Conservation (phyloP, 2,329 filamentous ascomycete genomes). For the Pseudohalonectria lignicola region DNA sequence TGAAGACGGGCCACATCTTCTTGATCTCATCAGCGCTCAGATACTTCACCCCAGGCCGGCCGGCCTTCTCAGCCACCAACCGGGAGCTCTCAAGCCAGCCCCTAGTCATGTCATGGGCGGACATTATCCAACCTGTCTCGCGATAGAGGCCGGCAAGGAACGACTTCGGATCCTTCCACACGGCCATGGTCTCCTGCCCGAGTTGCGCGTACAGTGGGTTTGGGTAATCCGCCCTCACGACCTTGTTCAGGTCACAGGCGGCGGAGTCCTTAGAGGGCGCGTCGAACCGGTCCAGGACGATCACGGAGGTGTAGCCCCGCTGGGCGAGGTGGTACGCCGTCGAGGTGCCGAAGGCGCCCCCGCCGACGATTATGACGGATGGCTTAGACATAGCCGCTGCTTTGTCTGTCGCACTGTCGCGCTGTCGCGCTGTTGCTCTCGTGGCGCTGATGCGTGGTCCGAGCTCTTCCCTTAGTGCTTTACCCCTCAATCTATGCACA, state of each 20-base stretch:
- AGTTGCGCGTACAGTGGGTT: conserved; percentile 53
- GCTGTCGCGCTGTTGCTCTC: too few relatives aligned
- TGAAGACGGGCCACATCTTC: conserved; percentile 16
- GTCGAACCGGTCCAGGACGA: conserved; percentile 41
- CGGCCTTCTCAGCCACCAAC: conserved; percentile 11
- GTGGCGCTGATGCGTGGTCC: too few relatives aligned
- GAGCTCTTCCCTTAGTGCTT: too few relatives aligned
- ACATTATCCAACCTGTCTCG: conserved; percentile 19
- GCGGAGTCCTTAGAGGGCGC: conserved; percentile 41
- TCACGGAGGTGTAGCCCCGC: conserved; percentile 32
- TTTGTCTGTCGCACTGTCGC: too few relatives aligned
- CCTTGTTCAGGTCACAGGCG: conserved; percentile 66
- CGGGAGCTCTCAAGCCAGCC: conserved; percentile 17
- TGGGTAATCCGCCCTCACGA: conserved; percentile 58
- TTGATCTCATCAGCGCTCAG: conserved; percentile 14
- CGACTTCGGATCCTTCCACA: conserved; percentile 12
- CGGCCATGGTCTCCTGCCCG: conserved; percentile 53
- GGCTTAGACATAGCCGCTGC: too few relatives aligned
- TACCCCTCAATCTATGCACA: too few relatives aligned
- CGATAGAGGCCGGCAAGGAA: conserved; percentile 18
- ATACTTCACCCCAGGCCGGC: conserved; percentile 13
- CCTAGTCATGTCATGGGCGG: conserved; percentile 13
- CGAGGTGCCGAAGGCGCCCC: conserved; percentile 54
- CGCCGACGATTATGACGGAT: conserved; percentile 40
- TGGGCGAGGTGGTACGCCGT: conserved; percentile 53